Evolutionary conservation across 495 filamentous ascomycete species (phyloP), one percentile per base, ranked within the genome.

Genomic region (Aspergillus incahuasiensis): DNA sequence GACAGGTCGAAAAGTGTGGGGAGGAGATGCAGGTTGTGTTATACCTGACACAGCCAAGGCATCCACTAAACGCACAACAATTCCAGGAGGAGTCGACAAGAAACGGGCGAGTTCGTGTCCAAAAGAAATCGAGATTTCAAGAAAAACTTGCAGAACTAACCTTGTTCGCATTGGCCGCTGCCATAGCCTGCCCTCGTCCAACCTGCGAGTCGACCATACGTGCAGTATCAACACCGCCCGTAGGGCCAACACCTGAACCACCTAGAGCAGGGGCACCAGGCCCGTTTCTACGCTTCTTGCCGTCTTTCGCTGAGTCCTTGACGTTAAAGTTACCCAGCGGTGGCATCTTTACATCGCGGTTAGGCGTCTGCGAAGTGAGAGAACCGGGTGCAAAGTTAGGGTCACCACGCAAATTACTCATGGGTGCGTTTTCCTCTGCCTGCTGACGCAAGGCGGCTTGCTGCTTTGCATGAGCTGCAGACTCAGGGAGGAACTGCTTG

Each of bases 401-500:
- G 11, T 83, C 85, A 34, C 79, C 75, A 8, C 84, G 77, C 55
- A 85, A 71, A 59, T 81, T 84, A 57, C 82, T 86, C 45, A 82
- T 68, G 48, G 82, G 79, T 41, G 79, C 82, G 12, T 76, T 80
- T 54, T 90, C 87, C 57, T 89, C 89, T 41, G 89, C 82, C 32
- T 80, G 78, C 35, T 80, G 78, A 63, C 84, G 78, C 48, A 75
- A 71, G 47, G 71, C 72, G 13, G 84, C 83, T 55, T 86, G 80
- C 57, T 86, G 85, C 71, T 89, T 90, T 47, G 86, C 89, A 65
- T 89, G 91, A 32, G 94, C 92, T 12, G 95, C 92, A 57, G 94
- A 95, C 69, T 99, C 95, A 1, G 95, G 95, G 18, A 99, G 78
- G 57, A 99, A 99, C 67, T 99, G 95, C 67, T 99, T 99, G 69